Conservation (phyloP, 441 rosid genomes). For the Erysimum cheiri region DNA sequence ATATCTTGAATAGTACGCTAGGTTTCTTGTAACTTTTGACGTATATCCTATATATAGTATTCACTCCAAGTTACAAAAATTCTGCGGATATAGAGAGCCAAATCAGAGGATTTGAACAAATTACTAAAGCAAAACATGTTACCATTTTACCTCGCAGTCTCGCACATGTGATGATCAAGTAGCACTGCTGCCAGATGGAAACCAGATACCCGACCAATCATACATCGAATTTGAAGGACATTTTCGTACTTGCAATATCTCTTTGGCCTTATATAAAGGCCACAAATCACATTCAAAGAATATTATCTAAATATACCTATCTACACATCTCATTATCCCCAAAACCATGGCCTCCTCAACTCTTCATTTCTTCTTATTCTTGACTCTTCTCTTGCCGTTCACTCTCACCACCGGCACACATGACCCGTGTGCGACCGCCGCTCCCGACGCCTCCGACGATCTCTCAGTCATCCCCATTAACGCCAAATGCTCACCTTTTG, state of each 20-base stretch:
- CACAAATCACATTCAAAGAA: constrained; percentile 9
- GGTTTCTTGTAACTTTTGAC: too few species aligned
- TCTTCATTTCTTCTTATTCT: constrained; percentile 21
- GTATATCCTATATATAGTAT: too few species aligned
- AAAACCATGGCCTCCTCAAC: constrained; percentile 34
- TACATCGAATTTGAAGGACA: neutral
- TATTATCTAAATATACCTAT: constrained; percentile 17
- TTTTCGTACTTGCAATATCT: constrained; percentile 23
- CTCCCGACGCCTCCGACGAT: constrained; percentile 35
- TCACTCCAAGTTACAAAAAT: too few species aligned
- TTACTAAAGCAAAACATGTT: neutral
- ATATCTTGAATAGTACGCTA: too few species aligned
- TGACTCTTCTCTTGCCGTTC: constrained; percentile 25
- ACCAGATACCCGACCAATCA: constrained; percentile 31
- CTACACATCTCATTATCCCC: constrained; percentile 19
- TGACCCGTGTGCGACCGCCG: constrained; percentile 28
- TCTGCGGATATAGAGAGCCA: neutral
- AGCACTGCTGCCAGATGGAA: constrained; percentile 9
- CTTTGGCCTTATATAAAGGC: constrained; percentile 20
- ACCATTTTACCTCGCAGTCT: neutral
- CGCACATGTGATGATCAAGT: constrained; percentile 16
- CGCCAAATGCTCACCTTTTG: constrained; percentile 46
- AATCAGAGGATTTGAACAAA: neutral
- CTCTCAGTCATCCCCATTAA: constrained; percentile 42
- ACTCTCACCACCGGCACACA: constrained; percentile 25